A percentile compares a stretch with the other conserved stretches of the same genome.
Conservation (phyloP, 2,329 filamentous ascomycete species). For the Lachnellula suecica region DNA sequence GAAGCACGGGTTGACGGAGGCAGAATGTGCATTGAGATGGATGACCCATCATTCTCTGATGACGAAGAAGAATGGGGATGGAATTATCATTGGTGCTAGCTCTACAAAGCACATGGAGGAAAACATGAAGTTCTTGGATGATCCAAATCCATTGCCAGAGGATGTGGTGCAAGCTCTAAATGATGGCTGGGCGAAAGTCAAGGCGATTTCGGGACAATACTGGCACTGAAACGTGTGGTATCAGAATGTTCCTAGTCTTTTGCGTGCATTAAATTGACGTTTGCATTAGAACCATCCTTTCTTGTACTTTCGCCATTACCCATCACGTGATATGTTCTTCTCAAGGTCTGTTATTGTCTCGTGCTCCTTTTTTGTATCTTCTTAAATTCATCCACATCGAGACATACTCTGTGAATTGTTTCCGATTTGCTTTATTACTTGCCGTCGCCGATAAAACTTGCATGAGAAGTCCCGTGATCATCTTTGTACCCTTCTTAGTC, state of each 20-base stretch:
- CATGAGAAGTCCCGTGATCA: no score
- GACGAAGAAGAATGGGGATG: constrained; percentile 52
- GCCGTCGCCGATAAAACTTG: no score
- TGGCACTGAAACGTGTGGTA: not conserved
- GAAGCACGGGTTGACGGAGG: constrained; percentile 66
- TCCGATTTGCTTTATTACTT: no score
- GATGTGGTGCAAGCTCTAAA: constrained; percentile 75
- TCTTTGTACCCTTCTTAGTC: no score
- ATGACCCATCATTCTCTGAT: constrained; percentile 67
- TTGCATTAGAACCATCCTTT: not conserved
- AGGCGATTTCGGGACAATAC: constrained; percentile 7
- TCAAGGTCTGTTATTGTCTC: no score
- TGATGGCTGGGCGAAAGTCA: constrained; percentile 47
- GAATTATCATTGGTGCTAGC: constrained; percentile 58
- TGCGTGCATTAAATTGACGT: no score
- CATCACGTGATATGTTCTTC: no score
- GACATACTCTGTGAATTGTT: no score
- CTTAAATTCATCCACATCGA: no score
- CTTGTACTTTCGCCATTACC: no score
- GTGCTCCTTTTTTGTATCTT: no score
- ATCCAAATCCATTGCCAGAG: constrained; percentile 68
- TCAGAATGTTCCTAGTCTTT: not conserved
- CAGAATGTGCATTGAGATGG: constrained; percentile 79
- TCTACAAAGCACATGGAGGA: constrained; percentile 55
- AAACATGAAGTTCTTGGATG: constrained; percentile 58